Conservation (phyloP, 176 grass and related monocot species). For the Bromus sterilis region DNA sequence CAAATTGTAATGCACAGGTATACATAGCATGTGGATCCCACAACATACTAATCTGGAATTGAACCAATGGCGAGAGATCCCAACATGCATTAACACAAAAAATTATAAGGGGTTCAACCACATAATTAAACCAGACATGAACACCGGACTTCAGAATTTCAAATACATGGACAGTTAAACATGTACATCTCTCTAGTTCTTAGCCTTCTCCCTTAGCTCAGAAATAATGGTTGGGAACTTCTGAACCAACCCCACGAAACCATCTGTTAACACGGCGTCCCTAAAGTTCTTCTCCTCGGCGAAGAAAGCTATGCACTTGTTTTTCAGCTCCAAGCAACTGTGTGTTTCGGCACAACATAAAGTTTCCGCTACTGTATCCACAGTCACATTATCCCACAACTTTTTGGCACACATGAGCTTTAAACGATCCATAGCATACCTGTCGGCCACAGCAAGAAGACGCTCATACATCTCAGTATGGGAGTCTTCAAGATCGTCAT, state of each 20-base stretch:
- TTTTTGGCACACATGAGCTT: slow-evolving; percentile 40
- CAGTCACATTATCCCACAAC: slow-evolving; percentile 17
- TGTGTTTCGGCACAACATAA: slow-evolving; percentile 40
- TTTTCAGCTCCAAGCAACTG: slow-evolving; percentile 36
- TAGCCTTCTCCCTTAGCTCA: neutral
- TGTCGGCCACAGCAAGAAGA: slow-evolving; percentile 42
- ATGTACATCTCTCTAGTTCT: no score
- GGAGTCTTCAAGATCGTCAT: neutral
- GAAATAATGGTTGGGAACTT: neutral
- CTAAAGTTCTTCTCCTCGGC: slow-evolving; percentile 19
- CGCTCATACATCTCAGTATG: neutral
- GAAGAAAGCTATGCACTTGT: slow-evolving; percentile 41
- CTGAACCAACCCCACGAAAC: neutral
- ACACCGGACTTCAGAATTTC: no score
- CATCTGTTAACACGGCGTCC: slow-evolving; percentile 1
- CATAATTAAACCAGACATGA: no score
- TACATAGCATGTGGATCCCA: no score
- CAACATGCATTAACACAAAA: no score
- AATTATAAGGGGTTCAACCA: no score
- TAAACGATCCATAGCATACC: slow-evolving; percentile 41
- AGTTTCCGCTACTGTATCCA: slow-evolving; percentile 11
- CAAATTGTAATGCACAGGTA: no score
- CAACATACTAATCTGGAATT: no score
- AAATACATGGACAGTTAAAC: no score
- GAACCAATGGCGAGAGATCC: no score